phyloP scores from a whole-genome alignment of 73 alveolate genomes.

The Symbiodinium natans region DNA sequence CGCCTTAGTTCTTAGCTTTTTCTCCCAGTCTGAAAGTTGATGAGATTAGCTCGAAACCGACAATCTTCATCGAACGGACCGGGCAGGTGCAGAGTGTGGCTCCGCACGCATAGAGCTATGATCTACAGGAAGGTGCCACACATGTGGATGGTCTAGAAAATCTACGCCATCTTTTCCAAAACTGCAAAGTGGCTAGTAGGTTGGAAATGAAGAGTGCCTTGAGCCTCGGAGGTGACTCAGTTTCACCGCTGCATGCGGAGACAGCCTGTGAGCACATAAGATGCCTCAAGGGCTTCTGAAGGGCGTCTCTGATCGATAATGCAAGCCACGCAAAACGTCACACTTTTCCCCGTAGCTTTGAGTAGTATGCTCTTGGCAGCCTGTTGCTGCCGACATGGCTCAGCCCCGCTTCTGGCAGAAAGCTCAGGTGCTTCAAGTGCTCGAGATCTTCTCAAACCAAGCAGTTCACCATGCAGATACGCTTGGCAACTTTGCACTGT shows the following conservation, averaged over 20 bases:
- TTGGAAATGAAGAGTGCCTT: too few relatives aligned
- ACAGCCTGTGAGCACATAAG: conserved; percentile 21
- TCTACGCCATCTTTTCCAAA: too few relatives aligned
- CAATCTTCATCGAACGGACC: background rate
- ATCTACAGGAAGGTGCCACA: too few relatives aligned
- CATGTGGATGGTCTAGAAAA: too few relatives aligned
- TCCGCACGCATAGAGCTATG: background rate
- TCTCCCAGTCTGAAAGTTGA: conserved; percentile 14
- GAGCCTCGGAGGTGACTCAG: too few relatives aligned
- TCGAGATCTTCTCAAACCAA: background rate
- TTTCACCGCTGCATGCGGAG: conserved; percentile 14
- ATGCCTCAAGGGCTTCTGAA: conserved; percentile 24
- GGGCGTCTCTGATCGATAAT: conserved; percentile 17
- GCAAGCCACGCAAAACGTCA: background rate
- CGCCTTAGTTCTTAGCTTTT: background rate
- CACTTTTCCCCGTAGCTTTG: background rate
- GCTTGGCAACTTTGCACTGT: background rate
- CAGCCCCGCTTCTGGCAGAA: too few relatives aligned
- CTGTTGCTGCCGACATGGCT: too few relatives aligned
- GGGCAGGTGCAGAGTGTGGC: background rate
- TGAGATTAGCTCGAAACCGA: conserved; percentile 12
- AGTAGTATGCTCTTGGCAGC: background rate
- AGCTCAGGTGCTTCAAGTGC: conserved; percentile 8
- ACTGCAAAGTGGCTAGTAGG: too few relatives aligned
- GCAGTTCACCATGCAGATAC: background rate